phyloP scores from a whole-genome alignment of 805 yeast species.

The Candida adriatica region DNA sequence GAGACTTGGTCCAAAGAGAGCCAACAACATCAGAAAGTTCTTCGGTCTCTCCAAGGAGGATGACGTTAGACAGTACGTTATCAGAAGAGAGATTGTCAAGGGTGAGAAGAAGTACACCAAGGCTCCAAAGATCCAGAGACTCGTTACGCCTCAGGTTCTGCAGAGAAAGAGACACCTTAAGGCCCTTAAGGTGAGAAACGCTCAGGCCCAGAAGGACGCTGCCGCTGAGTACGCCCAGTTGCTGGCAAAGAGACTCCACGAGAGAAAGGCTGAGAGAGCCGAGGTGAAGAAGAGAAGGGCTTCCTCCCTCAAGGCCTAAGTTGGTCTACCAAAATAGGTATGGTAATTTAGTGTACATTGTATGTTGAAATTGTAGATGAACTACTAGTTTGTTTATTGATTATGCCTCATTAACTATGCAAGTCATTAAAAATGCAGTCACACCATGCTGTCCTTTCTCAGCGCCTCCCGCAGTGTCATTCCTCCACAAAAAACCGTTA shows the following conservation, averaged over 20 bases:
- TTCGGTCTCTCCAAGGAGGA: conserved; percentile 88
- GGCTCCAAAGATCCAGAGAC: conserved; percentile 99
- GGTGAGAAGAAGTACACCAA: conserved; percentile 98
- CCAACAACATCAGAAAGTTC: conserved; percentile 99
- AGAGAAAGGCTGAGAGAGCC: conserved; percentile 97
- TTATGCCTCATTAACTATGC: too few relatives aligned
- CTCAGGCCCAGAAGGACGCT: conserved; percentile 99
- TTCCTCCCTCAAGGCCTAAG: conserved; percentile 83
- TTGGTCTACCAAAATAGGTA: too few relatives aligned
- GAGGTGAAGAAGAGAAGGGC: conserved; percentile 99
- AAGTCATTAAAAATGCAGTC: too few relatives aligned
- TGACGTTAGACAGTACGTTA: conserved; percentile 69
- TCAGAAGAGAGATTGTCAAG: conserved; percentile 97
- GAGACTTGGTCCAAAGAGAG: conserved; percentile 99
- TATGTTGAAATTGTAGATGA: conserved; percentile 12
- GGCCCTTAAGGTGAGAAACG: conserved; percentile 90
- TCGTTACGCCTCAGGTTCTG: conserved; percentile 97
- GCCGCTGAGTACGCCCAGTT: conserved; percentile 99
- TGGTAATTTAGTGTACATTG: too few relatives aligned
- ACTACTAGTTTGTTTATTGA: too few relatives aligned
- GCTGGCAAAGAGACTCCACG: conserved; percentile 96
- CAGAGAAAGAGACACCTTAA: conserved; percentile 98
- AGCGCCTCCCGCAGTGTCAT: too few relatives aligned
- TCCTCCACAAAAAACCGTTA: conserved; percentile 8
- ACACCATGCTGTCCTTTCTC: too few relatives aligned